Conservation (phyloP, 306 rosid genomes). For the Castanea mollissima region DNA sequence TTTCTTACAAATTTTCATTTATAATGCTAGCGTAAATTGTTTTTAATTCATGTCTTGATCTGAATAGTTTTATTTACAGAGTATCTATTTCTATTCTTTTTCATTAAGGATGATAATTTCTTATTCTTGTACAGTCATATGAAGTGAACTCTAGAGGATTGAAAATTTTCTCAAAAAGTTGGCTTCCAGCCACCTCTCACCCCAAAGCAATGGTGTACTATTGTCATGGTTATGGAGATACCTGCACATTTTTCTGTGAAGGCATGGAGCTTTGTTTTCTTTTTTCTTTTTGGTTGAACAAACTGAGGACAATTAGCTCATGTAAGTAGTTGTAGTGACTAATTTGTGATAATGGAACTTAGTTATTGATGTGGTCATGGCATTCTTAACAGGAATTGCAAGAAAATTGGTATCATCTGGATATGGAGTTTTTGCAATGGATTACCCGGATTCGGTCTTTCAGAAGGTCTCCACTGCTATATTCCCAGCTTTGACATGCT, state of each 20-base stretch:
- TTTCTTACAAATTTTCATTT: neutral
- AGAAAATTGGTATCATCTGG: constrained; percentile 72
- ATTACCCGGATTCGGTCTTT: constrained; percentile 94
- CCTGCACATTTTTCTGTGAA: constrained; percentile 94
- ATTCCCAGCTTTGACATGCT: constrained; percentile 67
- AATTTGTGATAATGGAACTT: neutral
- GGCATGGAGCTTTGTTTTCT: constrained; percentile 45
- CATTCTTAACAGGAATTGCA: constrained; percentile 63
- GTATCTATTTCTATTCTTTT: constrained; percentile 3
- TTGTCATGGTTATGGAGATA: constrained; percentile 96
- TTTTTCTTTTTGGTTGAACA: neutral
- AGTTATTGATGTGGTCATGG: constrained; percentile 1
- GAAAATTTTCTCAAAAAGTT: constrained; percentile 75
- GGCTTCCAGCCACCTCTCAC: constrained; percentile 63
- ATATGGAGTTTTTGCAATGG: constrained; percentile 90
- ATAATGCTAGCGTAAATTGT: neutral
- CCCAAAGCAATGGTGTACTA: constrained; percentile 75
- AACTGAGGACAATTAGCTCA: neutral
- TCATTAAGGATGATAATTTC: constrained; percentile 10
- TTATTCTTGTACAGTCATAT: constrained; percentile 53
- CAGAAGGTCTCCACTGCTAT: constrained; percentile 87
- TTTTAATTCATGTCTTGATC: neutral
- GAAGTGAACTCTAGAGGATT: constrained; percentile 69
- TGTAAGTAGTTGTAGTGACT: neutral
- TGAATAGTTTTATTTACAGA: neutral